Conservation (phyloP, 768 basidiomycete species). For the Amylocystis lapponica region DNA sequence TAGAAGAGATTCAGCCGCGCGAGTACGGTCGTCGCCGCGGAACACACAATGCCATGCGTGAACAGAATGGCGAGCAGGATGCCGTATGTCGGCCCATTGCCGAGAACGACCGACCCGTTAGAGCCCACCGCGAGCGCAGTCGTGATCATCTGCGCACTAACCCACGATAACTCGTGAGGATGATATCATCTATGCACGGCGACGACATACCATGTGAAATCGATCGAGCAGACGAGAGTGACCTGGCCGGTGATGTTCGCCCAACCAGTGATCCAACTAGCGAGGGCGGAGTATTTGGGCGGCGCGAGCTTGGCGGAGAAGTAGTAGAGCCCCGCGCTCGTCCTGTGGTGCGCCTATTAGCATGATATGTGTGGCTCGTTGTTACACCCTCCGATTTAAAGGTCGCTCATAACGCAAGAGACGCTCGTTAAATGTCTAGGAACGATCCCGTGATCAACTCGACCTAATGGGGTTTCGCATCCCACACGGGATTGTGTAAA, state of each 20-base stretch:
- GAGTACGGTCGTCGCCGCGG: constrained; percentile 57
- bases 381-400: background rate
- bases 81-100: constrained; percentile 58
- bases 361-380: background rate
- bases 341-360: too few relatives aligned
- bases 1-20: constrained; percentile 70
- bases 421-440: background rate
- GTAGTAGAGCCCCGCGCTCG: constrained; percentile 75
- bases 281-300: constrained; percentile 50
- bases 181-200: background rate
- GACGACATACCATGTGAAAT: constrained; percentile 56
- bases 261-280: constrained; percentile 68
- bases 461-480: too few relatives aligned
- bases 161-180: background rate
- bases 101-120: constrained; percentile 45
- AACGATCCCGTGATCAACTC: background rate
- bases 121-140: constrained; percentile 61
- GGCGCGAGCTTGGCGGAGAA: constrained; percentile 74
- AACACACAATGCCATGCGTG: constrained; percentile 66
- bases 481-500: too few relatives aligned
- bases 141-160: constrained; percentile 70
- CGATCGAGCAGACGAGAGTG: constrained; percentile 67
- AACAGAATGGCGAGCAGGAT: constrained; percentile 60
- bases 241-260: constrained; percentile 71
- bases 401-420: too few relatives aligned